Base-by-base conservation (phyloP, 257 asterid genomes). In the Avicennia marina region DNA sequence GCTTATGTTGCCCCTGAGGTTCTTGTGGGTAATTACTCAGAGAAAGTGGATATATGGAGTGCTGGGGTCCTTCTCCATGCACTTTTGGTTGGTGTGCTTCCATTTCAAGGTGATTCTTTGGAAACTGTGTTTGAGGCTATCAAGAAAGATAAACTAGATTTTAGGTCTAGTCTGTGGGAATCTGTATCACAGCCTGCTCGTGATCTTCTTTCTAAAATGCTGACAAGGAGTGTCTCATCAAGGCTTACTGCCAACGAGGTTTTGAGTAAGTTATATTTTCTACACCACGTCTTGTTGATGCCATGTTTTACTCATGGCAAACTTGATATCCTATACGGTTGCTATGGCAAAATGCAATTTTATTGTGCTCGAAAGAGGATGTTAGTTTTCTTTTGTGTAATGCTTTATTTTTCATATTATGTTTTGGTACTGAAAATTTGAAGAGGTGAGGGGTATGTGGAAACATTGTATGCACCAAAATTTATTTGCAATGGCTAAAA, bases 1-100 rank as follows among this genome's bases (percentile, higher is more conserved):
- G 95, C 95, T 65, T 89, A 89, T 62, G 82, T 89, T 64, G 95
- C 96, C 52, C 96, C 96, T 16, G 95, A 89, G 71, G 83, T 89
- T 66, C 75, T 89, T 72, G 46, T 72, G 18, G 95, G 96, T 68
- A 79, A 82, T 77, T 89, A 89, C 78, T 82, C 95, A 0, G 87
- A 83, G 73, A 85, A 85, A 65, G 90, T 85, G 74, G 96, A 89
- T 66, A 75, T 89, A 31, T 89, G 96, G 96, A 76, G 96, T 72
- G 94, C 84, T 1, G 95, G 96, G 72, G 85, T 85, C 65, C 94
- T 83, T 59, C 94, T 89, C 16, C 89, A 89, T 63, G 94, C 87
- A 44, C 96, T 89, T 65, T 70, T 89, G 74, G 84, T 81, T 58
- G 95, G 95, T 55, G 62, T 67, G 56, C 86, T 89, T 61, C 96